These are phyloP conservation scores for Sporothrix euskadiensis DNA, from an alignment of 2,329 filamentous ascomycete species.

Conservation along the genomic window DNA sequence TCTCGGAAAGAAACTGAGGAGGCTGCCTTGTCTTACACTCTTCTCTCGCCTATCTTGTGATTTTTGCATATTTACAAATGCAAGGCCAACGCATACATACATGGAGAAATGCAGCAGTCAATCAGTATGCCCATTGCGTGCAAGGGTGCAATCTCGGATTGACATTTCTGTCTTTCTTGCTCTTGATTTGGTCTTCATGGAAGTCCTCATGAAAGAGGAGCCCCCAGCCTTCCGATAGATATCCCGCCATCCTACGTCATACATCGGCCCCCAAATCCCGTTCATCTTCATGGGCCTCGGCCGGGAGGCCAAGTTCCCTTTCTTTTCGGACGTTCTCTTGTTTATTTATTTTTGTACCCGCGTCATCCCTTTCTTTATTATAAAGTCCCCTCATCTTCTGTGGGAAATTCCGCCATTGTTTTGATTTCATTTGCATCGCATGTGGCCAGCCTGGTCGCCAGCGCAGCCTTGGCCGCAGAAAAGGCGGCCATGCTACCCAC, in stretches of 20 bases:
- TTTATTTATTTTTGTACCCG: slow-evolving; percentile 8
- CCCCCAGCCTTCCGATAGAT: slow-evolving; percentile 4
- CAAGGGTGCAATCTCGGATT: neutral
- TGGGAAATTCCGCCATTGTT: neutral
- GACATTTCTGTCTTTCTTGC: neutral
- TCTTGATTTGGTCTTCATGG: neutral
- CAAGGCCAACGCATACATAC: slow-evolving; percentile 28
- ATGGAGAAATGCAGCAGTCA: neutral
- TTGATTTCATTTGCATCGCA: neutral
- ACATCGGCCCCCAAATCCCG: slow-evolving; percentile 1
- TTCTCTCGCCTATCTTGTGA: neutral
- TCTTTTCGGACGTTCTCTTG: neutral
- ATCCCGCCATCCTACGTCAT: slow-evolving; percentile 1
- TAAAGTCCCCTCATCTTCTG: neutral
- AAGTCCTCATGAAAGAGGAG: neutral
- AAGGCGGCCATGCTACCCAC: slow-evolving; percentile 27
- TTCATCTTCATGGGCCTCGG: neutral
- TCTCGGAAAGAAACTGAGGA: neutral
- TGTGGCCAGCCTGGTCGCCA: slow-evolving; percentile 21
- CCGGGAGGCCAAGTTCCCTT: neutral
- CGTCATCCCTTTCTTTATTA: neutral
- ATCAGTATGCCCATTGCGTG: neutral
- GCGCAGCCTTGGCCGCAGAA: slow-evolving; percentile 27
- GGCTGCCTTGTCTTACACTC: neutral
- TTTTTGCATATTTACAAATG: neutral